A percentile compares a stretch with the other conserved stretches of the same genome.
phyloP scores from a whole-genome alignment of 345 rosid genomes.

The Arabis alpina region DNA sequence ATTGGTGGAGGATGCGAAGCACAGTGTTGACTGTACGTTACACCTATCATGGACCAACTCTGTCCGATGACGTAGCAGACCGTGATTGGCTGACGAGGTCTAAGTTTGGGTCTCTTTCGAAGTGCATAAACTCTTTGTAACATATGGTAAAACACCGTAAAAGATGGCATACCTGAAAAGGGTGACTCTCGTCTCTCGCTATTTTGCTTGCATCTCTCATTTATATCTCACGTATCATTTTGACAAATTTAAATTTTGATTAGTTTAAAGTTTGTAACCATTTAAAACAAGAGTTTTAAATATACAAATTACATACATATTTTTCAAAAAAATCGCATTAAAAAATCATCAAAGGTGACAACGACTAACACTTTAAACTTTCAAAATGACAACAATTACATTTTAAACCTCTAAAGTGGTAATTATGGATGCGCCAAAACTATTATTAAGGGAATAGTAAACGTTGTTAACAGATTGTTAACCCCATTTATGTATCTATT shows the following conservation, averaged over 20 bases:
- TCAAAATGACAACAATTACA: too few relatives aligned
- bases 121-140: constrained; percentile 1
- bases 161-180: constrained; percentile 32
- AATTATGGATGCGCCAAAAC: too few relatives aligned
- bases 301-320: too few relatives aligned
- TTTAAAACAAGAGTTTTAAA: too few relatives aligned
- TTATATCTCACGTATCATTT: background rate
- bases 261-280: background rate
- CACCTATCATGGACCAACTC: constrained; percentile 3
- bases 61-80: constrained; percentile 26
- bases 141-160: constrained; percentile 35
- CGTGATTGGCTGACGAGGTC: constrained; percentile 1
- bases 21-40: constrained; percentile 27
- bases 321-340: too few relatives aligned
- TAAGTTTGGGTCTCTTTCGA: background rate
- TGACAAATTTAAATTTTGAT: background rate
- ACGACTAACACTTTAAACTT: too few relatives aligned
- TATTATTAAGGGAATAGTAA: too few relatives aligned
- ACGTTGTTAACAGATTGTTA: too few relatives aligned
- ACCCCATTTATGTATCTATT: too few relatives aligned
- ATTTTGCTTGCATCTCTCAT: constrained; percentile 16
- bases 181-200: background rate
- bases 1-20: constrained; percentile 7
- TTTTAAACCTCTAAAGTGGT: too few relatives aligned
- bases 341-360: too few relatives aligned